Evolutionary conservation across 75 land plant species (phyloP), one percentile per base, ranked within the genome.

Genomic region (Larix kaempferi): DNA sequence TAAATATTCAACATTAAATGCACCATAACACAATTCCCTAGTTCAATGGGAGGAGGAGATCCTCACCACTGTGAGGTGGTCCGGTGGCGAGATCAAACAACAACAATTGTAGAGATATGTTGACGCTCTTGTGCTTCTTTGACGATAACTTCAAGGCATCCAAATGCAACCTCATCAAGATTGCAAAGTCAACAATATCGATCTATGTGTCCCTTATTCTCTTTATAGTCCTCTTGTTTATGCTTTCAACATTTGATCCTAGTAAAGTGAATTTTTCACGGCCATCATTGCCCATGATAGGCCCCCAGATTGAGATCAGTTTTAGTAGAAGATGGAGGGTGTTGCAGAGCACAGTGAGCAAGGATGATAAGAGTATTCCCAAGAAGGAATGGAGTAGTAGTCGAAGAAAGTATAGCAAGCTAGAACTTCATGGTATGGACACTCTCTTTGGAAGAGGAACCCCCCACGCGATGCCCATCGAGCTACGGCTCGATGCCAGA

Each of bases 351-450:
- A 75, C 78, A 19, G 60, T 78, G 41, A 22, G 67, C 33, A 54
- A 44, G 23, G 61, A 71, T 2, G 49, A 76, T 19, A 56, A 33
- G 62, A 61, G 29, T 64, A 2, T 59, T 52, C 41, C 62, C 62
- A 44, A 69, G 27, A 35, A 75, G 78, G 55, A 29, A 13, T 44
- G 65, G 57, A 14, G 57, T 26, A 61, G 63, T 10, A 22, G 57
- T 56, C 26, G 69, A 29, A n/a, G 55, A n/a, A 26, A 25, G 69
- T 71, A 0, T 44, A 39, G 75, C 35, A 71, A 63, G 29, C 78
- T 57, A 6, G 94, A 92, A 1, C 71, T 92, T 59, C 92, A 88
- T 44, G 89, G 94, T 8, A 78, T 92, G 84, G 94, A 93, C 0
- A 81, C 80, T 49, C 65, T 92, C 76, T 92, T 80, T 73, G 55